These are phyloP conservation scores for Diplodia corticola DNA, from an alignment of 2,329 filamentous ascomycete genomes.

Conservation along the genomic window DNA sequence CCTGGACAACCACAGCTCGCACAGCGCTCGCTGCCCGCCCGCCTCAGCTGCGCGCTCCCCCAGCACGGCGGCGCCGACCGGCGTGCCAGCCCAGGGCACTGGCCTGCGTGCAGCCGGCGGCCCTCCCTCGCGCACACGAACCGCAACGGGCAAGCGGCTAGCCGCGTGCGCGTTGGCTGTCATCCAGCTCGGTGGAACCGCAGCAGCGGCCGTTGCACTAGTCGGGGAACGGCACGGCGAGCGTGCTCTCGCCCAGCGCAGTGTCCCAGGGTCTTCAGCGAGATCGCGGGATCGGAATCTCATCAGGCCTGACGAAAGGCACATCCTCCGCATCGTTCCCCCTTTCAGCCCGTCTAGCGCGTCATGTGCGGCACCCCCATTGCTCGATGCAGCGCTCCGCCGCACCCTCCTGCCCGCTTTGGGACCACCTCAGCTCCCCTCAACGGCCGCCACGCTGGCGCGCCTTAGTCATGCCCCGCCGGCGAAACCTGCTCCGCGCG, in stretches of 20 bases:
- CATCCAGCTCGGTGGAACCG: constrained; percentile 22
- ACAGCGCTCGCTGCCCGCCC: background rate
- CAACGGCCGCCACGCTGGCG: constrained; percentile 21
- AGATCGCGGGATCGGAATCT: constrained; percentile 23
- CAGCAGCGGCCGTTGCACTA: constrained; percentile 23
- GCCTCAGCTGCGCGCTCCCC: background rate
- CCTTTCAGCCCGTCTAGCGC: constrained; percentile 19
- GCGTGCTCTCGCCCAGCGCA: constrained; percentile 13
- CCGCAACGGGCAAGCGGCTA: constrained; percentile 7
- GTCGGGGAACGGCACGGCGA: constrained; percentile 21
- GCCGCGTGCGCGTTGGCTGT: constrained; percentile 14
- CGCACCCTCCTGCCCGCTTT: constrained; percentile 16
- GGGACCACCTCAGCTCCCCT: constrained; percentile 13
- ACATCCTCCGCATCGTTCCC: constrained; percentile 20
- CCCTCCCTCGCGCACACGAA: constrained; percentile 19
- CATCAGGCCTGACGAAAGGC: constrained; percentile 17
- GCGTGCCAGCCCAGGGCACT: background rate
- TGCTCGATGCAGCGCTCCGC: constrained; percentile 7
- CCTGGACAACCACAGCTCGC: constrained; percentile 15
- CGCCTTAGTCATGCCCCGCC: background rate
- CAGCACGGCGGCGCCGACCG: background rate
- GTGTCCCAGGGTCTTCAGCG: constrained; percentile 20
- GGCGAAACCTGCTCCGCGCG: background rate
- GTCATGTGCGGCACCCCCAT: constrained; percentile 1
- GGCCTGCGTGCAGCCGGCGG: constrained; percentile 15